Base-by-base conservation (phyloP, 192 early-diverging fungal genomes). In the Phycomyces blakesleeanus region DNA sequence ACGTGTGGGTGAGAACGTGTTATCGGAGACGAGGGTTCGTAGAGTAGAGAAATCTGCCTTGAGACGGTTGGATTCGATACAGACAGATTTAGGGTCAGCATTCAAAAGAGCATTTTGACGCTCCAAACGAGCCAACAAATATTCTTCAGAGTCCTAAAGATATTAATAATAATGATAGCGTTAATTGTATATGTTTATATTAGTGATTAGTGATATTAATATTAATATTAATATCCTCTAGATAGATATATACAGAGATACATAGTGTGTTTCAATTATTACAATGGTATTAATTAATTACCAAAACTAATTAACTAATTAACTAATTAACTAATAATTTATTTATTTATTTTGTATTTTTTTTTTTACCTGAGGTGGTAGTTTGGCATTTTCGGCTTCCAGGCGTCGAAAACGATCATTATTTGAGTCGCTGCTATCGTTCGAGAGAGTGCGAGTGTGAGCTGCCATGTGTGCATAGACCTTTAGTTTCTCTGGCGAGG, bases 361-460 rank as follows among this genome's bases (percentile, higher is more conserved):
- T n/a, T n/a, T n/a, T n/a, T n/a, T 62, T 76, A 85, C 82, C 75
- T 85, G 82, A 47, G 76, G 80, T 15, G 81, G 78, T 24, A 85
- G 63, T 64, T 66, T 63, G 42, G 78, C 78, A 61, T 85, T 83
- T 62, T 85, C 74, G 51, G 83, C 72, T 62, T 83, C 81, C 41
- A 85, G 57, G 53, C 74, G 75, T 58, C 76, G 71, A 44, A 83
- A 29, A 68, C 53, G 39, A 55, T 26, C 53, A 11, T 12, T 47
- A 47, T 47, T 47, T 18, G 44, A 47, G 5, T 14, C 29, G 41
- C 40, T 47, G 53, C 25, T 37, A 20, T 22, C 20, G 24, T 12
- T 64, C n/a, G 52, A 42, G 20, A 44, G 49, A 21, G 21, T 22
- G 40, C 29, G 20, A 29, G 39, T 29, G 27, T 27, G 26, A 14